Evolutionary conservation across 2,329 filamentous ascomycete genomes (phyloP).

Genomic region (Exophiala phaeomuriformis): DNA sequence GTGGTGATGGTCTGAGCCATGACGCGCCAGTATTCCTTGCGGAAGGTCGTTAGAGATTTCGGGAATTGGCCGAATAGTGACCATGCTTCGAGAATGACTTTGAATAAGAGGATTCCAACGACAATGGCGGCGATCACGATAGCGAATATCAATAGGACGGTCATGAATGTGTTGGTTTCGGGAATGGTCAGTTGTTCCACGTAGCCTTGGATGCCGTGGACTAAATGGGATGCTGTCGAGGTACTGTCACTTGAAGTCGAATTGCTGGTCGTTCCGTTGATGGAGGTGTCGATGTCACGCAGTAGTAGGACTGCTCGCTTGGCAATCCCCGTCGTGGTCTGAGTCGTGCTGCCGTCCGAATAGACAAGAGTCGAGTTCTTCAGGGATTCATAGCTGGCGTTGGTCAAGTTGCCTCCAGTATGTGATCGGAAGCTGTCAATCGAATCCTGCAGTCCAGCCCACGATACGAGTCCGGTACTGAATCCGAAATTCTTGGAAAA

Average conservation of each 20-base stretch:
- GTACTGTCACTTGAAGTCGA: slow-evolving; percentile 30
- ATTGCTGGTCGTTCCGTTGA: slow-evolving; percentile 25
- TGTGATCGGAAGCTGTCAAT: slow-evolving; percentile 75
- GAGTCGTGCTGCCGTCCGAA: slow-evolving; percentile 50
- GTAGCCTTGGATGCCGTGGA: slow-evolving; percentile 72
- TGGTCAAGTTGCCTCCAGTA: slow-evolving; percentile 81
- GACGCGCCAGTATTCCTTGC: slow-evolving; percentile 92
- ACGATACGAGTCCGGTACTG: slow-evolving; percentile 75
- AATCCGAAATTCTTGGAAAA: slow-evolving; percentile 93
- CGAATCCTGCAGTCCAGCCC: slow-evolving; percentile 67
- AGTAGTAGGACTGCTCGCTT: slow-evolving; percentile 55
- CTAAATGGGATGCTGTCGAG: slow-evolving; percentile 47
- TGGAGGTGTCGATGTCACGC: slow-evolving; percentile 43
- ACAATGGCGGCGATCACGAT: slow-evolving; percentile 78
- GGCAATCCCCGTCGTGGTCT: slow-evolving; percentile 35
- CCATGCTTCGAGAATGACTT: slow-evolving; percentile 86
- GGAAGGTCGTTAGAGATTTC: slow-evolving; percentile 69
- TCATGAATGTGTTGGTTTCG: slow-evolving; percentile 91
- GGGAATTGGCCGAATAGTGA: slow-evolving; percentile 84
- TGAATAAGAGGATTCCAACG: slow-evolving; percentile 79
- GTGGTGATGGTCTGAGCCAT: slow-evolving; percentile 84
- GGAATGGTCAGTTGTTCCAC: slow-evolving; percentile 80
- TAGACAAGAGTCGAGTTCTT: slow-evolving; percentile 69
- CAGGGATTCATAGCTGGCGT: slow-evolving; percentile 68
- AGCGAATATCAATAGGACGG: slow-evolving; percentile 77